Evolutionary conservation across 2,329 filamentous ascomycete species (phyloP), one percentile per base, ranked within the genome.

Genomic region (Epichloe bromicola): DNA sequence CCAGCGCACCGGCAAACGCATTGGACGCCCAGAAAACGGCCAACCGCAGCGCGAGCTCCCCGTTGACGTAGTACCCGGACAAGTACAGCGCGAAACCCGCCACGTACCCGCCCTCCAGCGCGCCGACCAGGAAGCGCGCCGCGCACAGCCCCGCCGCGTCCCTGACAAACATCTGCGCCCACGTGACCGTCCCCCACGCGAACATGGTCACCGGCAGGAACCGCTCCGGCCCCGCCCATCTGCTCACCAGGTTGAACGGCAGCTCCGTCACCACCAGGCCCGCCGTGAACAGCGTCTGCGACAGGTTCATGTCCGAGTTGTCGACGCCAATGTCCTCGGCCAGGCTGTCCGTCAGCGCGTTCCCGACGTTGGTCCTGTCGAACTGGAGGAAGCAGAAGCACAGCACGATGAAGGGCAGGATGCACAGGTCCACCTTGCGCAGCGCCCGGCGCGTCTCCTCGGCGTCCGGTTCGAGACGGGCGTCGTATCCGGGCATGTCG

Each of bases 261-360:
- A 64, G 7, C 49, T 74, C 67, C 5, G 69, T 66, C 4, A 77
- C 56, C 8, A 77, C 69, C 43, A 77, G 75, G 0, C 74, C 74
- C 2, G 70, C 67, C 0, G 71, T 73, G 11, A 75, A 65, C 17
- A 79, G 64, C 49, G 74, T 73, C n/a, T 74, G 69, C 0, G 75
- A 74, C 7, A 75, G 56, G 48, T 78, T 78, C 56, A 77, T 70
- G 46, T 78, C 69, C 48, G 73, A 67, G 37, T 74, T 75, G 1
- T 66, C 68, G 50, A 78, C 69, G 14, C 65, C 61, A 5, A 78
- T 67, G 51, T 78, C 74, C 3, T 65, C 53, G 14, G 72, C 67
- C 42, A 78, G 69, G 3, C 67, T 72, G 40, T 76, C 74, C 3
- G 74, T 78, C 39, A 78, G 56, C 3, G 75, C 75, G 36, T 74